Evolutionary conservation across 148 eudicot genomes (phyloP).

Genomic region (Nepenthes gracilis): DNA sequence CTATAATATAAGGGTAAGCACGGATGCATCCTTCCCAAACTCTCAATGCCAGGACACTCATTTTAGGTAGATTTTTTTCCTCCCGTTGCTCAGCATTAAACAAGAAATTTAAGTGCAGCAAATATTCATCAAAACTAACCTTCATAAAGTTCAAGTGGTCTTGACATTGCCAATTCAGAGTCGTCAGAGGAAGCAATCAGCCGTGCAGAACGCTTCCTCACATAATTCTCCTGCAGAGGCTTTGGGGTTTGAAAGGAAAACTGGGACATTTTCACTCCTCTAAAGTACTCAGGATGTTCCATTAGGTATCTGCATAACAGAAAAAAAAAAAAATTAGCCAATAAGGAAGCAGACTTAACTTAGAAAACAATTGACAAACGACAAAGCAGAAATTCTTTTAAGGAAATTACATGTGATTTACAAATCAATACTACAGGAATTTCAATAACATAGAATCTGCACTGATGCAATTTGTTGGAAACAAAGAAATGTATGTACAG

Average conservation of each 20-base stretch:
- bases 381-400: too few species aligned
- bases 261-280: slow-evolving; percentile 50
- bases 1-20: too few species aligned
- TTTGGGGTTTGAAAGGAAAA: slow-evolving; percentile 88
- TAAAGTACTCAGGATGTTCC: slow-evolving; percentile 54
- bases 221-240: slow-evolving; percentile 86
- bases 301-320: slow-evolving; percentile 49
- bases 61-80: too few species aligned
- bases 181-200: slow-evolving; percentile 17
- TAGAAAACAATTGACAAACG: background rate
- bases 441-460: too few species aligned
- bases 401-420: too few species aligned
- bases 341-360: background rate
- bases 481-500: too few species aligned
- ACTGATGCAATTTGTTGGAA: too few species aligned
- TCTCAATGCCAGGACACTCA: too few species aligned
- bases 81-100: too few species aligned
- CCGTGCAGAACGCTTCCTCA: slow-evolving; percentile 64
- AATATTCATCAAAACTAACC: slow-evolving; percentile 15
- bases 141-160: slow-evolving; percentile 22
- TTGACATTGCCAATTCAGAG: slow-evolving; percentile 2
- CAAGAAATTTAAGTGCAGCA: background rate
- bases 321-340: background rate
- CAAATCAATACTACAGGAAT: too few species aligned
- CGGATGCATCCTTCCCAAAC: too few species aligned